phyloP scores from a whole-genome alignment of 176 grass and related monocot species.

The Aegilops longissima region DNA sequence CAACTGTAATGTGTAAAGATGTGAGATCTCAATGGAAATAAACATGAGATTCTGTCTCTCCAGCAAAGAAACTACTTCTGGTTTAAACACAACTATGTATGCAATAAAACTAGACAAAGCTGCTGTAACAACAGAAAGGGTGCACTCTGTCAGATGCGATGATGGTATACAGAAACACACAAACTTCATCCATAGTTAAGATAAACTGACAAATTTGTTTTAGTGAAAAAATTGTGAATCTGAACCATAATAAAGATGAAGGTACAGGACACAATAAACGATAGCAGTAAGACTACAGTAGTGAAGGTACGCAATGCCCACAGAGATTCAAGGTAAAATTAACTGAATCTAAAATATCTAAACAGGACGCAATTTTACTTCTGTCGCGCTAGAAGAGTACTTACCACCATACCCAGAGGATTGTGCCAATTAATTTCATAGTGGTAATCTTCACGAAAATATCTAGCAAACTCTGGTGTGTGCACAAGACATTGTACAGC shows the following conservation, averaged over 20 bases:
- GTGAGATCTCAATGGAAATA: slow-evolving; percentile 11
- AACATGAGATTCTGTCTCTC: background rate
- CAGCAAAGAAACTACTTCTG: background rate
- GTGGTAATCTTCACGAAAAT: slow-evolving; percentile 96
- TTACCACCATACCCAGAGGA: slow-evolving; percentile 94
- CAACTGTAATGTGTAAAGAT: background rate
- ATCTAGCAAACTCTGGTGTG: slow-evolving; percentile 93
- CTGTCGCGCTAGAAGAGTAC: slow-evolving; percentile 40
- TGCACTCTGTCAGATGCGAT: background rate
- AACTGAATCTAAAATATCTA: background rate
- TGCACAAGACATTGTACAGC: slow-evolving; percentile 97
- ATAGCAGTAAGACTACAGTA: background rate
- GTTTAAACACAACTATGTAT: background rate
- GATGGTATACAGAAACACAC: background rate
- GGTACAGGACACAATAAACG: background rate
- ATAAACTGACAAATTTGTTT: background rate
- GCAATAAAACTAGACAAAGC: background rate
- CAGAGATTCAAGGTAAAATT: background rate
- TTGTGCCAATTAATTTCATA: slow-evolving; percentile 99
- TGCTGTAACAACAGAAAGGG: background rate
- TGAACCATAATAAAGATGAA: slow-evolving; percentile 12
- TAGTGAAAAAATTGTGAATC: background rate
- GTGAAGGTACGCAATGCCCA: background rate
- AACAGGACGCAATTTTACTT: background rate
- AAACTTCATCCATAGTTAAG: background rate